These are phyloP conservation scores for Rhizopogon parksii DNA, from an alignment of 1,284 basidiomycete species.

Conservation along the genomic window DNA sequence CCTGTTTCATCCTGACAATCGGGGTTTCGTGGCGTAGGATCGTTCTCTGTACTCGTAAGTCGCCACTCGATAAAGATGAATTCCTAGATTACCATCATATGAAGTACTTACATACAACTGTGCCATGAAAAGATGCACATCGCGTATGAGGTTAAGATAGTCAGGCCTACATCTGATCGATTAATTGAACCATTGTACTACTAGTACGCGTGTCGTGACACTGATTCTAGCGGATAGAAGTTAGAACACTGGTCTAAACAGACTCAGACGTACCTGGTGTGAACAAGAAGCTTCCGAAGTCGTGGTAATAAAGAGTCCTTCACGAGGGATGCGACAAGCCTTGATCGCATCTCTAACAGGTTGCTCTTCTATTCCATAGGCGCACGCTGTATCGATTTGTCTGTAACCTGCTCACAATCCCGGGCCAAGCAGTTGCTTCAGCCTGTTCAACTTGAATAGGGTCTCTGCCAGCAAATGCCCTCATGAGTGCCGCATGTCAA, in stretches of 20 bases:
- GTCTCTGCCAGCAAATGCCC: constrained; percentile 4
- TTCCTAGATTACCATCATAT: constrained; percentile 3
- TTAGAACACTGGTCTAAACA: neutral
- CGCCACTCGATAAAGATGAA: neutral
- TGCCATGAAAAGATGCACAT: neutral
- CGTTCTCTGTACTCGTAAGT: neutral
- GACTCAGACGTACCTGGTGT: constrained; percentile 16
- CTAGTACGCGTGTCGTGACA: constrained; percentile 11
- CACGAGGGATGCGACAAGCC: constrained; percentile 29
- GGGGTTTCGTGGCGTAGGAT: constrained; percentile 13
- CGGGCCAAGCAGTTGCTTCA: constrained; percentile 4
- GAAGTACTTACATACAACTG: constrained; percentile 1
- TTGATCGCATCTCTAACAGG: constrained; percentile 36
- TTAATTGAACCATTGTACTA: constrained; percentile 3
- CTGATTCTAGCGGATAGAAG: constrained; percentile 9
- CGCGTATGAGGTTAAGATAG: constrained; percentile 16
- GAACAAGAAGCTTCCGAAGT: constrained; percentile 23
- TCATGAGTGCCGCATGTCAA: neutral
- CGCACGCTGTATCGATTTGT: constrained; percentile 7
- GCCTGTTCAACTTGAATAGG: constrained; percentile 2
- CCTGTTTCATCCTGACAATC: constrained; percentile 31
- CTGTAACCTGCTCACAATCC: constrained; percentile 6
- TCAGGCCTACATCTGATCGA: constrained; percentile 14
- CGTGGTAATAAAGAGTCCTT: constrained; percentile 36
- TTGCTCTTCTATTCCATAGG: constrained; percentile 26